Base-by-base conservation (phyloP, 208 protist species). In the Trypanosoma congolense region DNA sequence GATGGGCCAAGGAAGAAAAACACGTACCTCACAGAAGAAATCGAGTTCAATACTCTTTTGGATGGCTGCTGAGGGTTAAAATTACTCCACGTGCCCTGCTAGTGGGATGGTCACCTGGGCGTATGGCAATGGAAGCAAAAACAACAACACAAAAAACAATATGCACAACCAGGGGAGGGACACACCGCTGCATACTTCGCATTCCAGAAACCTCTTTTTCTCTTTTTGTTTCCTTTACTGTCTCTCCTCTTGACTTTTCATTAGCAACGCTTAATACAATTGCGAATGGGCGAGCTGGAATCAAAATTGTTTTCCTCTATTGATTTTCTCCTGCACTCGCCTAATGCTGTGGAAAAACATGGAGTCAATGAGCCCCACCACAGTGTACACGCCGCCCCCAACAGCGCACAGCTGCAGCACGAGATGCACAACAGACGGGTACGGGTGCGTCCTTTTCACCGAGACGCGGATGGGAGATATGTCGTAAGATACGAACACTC, bases 401-500 rank as follows among this genome's bases (percentile, higher is more conserved):
- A 88, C 69, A 4, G 80, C 76, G 49, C 80, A 88, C 28, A 88
- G 56, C 55, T 88, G 77, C 60, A 88, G 62, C 30, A 84, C 24
- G 31, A 88, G 72, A 63, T 88, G 80, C 26, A 69, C 45, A 14
- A 84, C 35, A 3, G 77, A 84, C 3, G 72, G 61, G 63, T 88
- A 84, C 43, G 80, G 77, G 30, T 73, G 70, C 24, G 52, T 53
- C 41, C 77, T 38, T n/a, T 44, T 43, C 8, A 87, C 70, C 25
- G 77, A 68, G 21, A 91, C 80, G 18, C 73, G 67, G 45, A 96
- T 89, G 36, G 90, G 84, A 4, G 80, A 88, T 19, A 96, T 56
- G 54, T 96, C 90, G 61, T 94, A 96, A 48, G 75, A 77, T 19
- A 96, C 78, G 61, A 92, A 96, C 16, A 96, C 80, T 19, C 87